phyloP scores from a whole-genome alignment of 2,329 filamentous ascomycete species.

The Epichloe festucae region DNA sequence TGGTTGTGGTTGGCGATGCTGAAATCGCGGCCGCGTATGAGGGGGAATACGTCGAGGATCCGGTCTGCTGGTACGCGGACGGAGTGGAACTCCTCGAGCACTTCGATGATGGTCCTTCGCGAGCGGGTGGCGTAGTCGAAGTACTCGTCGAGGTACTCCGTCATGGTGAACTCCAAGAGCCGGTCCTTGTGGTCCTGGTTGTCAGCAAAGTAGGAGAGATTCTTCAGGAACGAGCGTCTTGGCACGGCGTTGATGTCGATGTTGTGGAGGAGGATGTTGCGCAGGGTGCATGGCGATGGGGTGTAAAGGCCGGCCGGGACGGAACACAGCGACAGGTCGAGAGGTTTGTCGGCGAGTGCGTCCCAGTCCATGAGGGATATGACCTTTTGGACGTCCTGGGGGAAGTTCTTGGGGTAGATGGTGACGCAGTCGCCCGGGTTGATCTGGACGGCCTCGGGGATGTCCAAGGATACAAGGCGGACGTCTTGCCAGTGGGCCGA shows the following conservation, averaged over 20 bases:
- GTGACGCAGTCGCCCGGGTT: constrained; percentile 69
- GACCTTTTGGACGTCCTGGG: constrained; percentile 64
- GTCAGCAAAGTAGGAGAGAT: constrained; percentile 61
- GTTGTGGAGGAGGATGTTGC: constrained; percentile 65
- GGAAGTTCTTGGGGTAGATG: constrained; percentile 78
- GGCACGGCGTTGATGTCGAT: constrained; percentile 87
- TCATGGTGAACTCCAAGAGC: constrained; percentile 69
- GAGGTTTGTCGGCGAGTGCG: constrained; percentile 52
- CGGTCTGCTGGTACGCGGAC: constrained; percentile 70
- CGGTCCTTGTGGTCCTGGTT: constrained; percentile 66
- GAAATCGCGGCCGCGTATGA: constrained; percentile 81
- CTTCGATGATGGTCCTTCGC: constrained; percentile 80
- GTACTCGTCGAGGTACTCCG: constrained; percentile 74
- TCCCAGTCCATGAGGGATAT: constrained; percentile 72
- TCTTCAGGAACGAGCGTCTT: constrained; percentile 70
- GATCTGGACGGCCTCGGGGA: constrained; percentile 19
- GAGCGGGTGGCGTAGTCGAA: constrained; percentile 93
- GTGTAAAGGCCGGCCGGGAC: constrained; percentile 24
- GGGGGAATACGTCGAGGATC: constrained; percentile 60
- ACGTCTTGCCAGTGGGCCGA: constrained; percentile 85
- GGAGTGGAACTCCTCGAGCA: constrained; percentile 77
- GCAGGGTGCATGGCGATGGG: constrained; percentile 44
- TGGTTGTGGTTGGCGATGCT: constrained; percentile 70
- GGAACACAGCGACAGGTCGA: constrained; percentile 36
- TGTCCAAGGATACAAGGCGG: constrained; percentile 55